Conservation (phyloP, 129 eudicot genomes). For the Flaveria bidentis region DNA sequence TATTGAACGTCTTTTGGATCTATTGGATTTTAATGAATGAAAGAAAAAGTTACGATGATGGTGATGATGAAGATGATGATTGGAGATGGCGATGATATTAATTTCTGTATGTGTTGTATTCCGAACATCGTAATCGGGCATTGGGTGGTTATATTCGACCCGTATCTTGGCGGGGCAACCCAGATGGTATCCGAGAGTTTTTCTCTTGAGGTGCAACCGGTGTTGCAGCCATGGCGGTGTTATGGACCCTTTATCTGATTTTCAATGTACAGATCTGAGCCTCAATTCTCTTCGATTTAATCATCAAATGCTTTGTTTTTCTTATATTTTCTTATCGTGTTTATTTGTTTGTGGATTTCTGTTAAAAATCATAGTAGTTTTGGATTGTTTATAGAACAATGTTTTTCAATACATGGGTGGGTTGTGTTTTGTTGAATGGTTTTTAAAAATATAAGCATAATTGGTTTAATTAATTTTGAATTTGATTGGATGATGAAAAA, state of each 20-base stretch:
- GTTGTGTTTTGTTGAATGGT: too few relatives aligned
- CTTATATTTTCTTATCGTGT: background rate
- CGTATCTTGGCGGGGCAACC: constrained; percentile 46
- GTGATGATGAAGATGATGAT: too few relatives aligned
- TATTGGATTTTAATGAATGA: too few relatives aligned
- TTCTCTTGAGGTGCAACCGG: constrained; percentile 21
- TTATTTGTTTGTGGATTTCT: background rate
- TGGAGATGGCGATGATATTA: background rate
- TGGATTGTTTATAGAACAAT: too few relatives aligned
- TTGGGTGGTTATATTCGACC: constrained; percentile 29
- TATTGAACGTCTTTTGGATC: too few relatives aligned
- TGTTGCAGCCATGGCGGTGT: constrained; percentile 52
- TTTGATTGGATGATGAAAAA: too few relatives aligned
- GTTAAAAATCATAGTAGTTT: too few relatives aligned
- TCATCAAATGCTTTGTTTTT: background rate
- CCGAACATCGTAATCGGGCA: constrained; percentile 22
- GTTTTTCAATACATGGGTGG: too few relatives aligned
- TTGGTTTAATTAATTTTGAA: too few relatives aligned
- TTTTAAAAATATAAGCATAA: too few relatives aligned
- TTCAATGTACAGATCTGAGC: constrained; percentile 39
- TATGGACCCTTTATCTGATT: constrained; percentile 21
- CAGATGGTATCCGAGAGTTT: constrained; percentile 23
- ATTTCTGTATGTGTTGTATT: constrained; percentile 13
- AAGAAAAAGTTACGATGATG: too few relatives aligned
- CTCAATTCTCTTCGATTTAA: constrained; percentile 17